phyloP scores from a whole-genome alignment of 345 rosid species.

The Limnanthes douglasii region DNA sequence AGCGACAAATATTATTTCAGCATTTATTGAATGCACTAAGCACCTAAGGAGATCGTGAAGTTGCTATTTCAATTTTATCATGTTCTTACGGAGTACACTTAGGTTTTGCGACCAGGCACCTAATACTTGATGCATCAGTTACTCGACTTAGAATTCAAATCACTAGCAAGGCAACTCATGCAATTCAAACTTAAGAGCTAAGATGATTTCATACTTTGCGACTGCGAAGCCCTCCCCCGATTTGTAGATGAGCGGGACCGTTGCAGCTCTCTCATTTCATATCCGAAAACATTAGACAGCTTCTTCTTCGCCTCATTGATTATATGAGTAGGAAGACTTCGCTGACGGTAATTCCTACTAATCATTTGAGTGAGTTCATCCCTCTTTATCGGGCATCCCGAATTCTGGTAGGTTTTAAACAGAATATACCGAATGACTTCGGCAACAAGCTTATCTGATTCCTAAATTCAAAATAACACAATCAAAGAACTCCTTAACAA shows the following conservation, averaged over 20 bases:
- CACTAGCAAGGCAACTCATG: too few relatives aligned
- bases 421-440: constrained; percentile 73
- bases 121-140: too few relatives aligned
- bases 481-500: neutral
- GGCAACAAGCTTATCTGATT: constrained; percentile 80
- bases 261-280: constrained; percentile 71
- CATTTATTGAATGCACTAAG: too few relatives aligned
- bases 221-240: constrained; percentile 40
- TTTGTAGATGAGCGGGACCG: constrained; percentile 33
- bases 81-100: too few relatives aligned
- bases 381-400: constrained; percentile 76
- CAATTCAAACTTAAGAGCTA: too few relatives aligned
- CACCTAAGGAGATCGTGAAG: too few relatives aligned
- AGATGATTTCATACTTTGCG: constrained; percentile 23
- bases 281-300: constrained; percentile 54
- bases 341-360: constrained; percentile 57
- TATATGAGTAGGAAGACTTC: constrained; percentile 41
- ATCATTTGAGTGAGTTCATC: constrained; percentile 83
- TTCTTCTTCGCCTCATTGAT: constrained; percentile 58
- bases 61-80: too few relatives aligned
- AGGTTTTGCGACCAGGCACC: too few relatives aligned
- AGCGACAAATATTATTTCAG: too few relatives aligned
- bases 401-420: constrained; percentile 63
- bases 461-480: constrained; percentile 19
- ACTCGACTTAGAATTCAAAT: too few relatives aligned